Evolutionary conservation across 1,284 basidiomycete genomes (phyloP).

Genomic region (Rhodotorula sp.): DNA sequence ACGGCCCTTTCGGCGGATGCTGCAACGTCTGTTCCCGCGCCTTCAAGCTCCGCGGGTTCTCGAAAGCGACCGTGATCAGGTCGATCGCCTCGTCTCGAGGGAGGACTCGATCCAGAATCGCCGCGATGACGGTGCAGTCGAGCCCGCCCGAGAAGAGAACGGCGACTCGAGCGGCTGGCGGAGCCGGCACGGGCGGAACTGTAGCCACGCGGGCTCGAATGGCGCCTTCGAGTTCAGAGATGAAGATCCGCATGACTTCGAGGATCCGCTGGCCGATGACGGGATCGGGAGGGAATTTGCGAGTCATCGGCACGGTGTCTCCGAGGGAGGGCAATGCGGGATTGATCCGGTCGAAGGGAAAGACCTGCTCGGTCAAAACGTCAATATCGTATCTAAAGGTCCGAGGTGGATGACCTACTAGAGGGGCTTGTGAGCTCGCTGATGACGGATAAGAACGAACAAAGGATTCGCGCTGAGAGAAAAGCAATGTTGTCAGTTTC

Average conservation of each 20-base stretch:
- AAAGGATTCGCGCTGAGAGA: neutral
- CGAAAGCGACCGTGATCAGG: slow-evolving; percentile 91
- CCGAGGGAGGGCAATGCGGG: slow-evolving; percentile 17
- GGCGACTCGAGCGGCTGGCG: slow-evolving; percentile 54
- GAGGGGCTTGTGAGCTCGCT: neutral
- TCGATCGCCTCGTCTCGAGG: slow-evolving; percentile 79
- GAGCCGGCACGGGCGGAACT: slow-evolving; percentile 46
- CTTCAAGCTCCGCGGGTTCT: slow-evolving; percentile 69
- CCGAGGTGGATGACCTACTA: no score
- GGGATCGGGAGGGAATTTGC: slow-evolving; percentile 6
- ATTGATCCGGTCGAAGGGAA: slow-evolving; percentile 38
- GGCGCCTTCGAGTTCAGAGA: slow-evolving; percentile 48
- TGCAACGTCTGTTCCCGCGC: slow-evolving; percentile 23
- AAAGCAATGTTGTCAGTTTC: neutral
- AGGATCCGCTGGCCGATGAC: slow-evolving; percentile 11
- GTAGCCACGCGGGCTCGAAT: slow-evolving; percentile 53
- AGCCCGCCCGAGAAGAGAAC: slow-evolving; percentile 95
- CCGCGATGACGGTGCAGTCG: slow-evolving; percentile 81
- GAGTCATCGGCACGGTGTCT: slow-evolving; percentile 15
- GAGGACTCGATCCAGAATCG: slow-evolving; percentile 74
- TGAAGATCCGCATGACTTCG: slow-evolving; percentile 47
- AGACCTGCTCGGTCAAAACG: no score
- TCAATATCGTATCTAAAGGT: no score
- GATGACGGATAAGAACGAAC: neutral
- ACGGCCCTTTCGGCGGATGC: slow-evolving; percentile 25